Percentiles rank a stretch among this genome's conserved stretches.
phyloP scores from a whole-genome alignment of 805 yeast genomes.

The Wickerhamomyces rabaulensis region DNA sequence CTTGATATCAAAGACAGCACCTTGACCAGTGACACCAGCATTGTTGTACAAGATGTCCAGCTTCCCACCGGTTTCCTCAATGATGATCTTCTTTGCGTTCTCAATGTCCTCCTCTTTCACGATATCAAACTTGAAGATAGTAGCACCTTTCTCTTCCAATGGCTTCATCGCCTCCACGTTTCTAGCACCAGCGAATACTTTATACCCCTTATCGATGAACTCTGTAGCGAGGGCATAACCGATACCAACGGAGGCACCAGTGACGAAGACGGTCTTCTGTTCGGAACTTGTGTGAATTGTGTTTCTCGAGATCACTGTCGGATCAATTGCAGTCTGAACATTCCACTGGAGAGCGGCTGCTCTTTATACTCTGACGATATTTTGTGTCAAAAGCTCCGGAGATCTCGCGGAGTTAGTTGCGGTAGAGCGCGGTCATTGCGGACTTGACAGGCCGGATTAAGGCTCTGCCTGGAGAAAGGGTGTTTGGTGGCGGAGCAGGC shows the following conservation, averaged over 20 bases:
- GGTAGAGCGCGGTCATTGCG: no score
- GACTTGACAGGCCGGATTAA: no score
- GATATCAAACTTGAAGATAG: conserved; percentile 31
- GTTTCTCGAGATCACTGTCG: no score
- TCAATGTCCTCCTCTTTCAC: conserved; percentile 26
- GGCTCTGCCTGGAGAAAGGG: no score
- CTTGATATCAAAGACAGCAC: conserved; percentile 30
- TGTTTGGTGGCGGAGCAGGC: no score
- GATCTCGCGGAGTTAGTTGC: no score
- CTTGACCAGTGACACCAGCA: conserved; percentile 27
- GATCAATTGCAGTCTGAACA: no score
- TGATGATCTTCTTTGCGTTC: conserved; percentile 21
- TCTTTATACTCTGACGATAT: no score
- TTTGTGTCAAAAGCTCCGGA: no score
- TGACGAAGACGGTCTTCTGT: conserved; percentile 43
- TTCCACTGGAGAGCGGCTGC: no score
- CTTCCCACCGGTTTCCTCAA: conserved; percentile 26
- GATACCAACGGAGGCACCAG: conserved; percentile 59
- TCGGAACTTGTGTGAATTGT: neutral
- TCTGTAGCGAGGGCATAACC: conserved; percentile 44
- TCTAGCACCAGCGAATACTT: conserved; percentile 32
- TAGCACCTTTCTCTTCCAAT: conserved; percentile 27
- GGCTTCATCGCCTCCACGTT: conserved; percentile 26
- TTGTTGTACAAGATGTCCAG: conserved; percentile 37
- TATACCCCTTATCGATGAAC: conserved; percentile 37